phyloP scores from a whole-genome alignment of 2,329 filamentous ascomycete genomes.

The Aspergillus sp. region DNA sequence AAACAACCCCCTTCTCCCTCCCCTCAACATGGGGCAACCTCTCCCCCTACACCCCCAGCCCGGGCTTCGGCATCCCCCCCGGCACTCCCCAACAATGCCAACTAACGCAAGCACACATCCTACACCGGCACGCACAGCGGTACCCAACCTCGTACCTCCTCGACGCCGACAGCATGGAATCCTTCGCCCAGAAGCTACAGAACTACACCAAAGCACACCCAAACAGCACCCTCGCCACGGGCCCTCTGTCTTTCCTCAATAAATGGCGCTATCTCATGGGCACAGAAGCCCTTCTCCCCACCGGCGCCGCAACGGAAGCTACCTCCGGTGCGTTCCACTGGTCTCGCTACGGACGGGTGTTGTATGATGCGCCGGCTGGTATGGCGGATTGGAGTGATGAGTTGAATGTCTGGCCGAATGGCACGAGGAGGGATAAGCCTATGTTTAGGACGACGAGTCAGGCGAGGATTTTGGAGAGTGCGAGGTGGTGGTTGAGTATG shows the following conservation, averaged over 20 bases:
- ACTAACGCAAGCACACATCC: conserved; percentile 55
- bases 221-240: conserved; percentile 40
- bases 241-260: conserved; percentile 57
- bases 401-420: conserved; percentile 45
- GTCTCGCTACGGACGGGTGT: conserved; percentile 56
- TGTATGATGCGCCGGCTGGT: conserved; percentile 55
- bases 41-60: conserved; percentile 31
- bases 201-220: conserved; percentile 48
- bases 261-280: conserved; percentile 52
- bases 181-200: conserved; percentile 52
- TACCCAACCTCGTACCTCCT: conserved; percentile 51
- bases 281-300: conserved; percentile 49
- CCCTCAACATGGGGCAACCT: conserved; percentile 35
- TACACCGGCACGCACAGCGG: conserved; percentile 59
- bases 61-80: conserved; percentile 28
- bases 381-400: conserved; percentile 49
- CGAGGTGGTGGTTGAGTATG: conserved; percentile 47
- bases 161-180: conserved; percentile 53
- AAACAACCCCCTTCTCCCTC: conserved; percentile 34
- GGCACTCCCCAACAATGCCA: conserved; percentile 60
- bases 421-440: conserved; percentile 52
- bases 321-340: conserved; percentile 54
- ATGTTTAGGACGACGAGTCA: conserved; percentile 58
- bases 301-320: conserved; percentile 56
- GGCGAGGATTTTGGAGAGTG: conserved; percentile 56